Evolutionary conservation across 495 filamentous ascomycete genomes (phyloP), one percentile per base, ranked within the genome.

Genomic region (Tuber brumale): DNA sequence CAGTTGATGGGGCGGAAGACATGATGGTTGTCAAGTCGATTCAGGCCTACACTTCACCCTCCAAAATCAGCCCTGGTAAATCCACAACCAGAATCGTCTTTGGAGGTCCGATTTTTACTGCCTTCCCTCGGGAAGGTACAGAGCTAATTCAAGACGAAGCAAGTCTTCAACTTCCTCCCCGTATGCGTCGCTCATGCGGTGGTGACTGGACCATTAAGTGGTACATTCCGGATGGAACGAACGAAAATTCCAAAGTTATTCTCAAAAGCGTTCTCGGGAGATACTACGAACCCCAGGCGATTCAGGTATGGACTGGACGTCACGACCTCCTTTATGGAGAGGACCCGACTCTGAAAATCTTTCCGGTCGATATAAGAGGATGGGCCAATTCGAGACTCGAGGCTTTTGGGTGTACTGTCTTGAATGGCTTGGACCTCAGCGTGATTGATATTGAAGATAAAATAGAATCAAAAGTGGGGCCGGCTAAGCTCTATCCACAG

Each of bases 271-370:
- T 82, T 39, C 45, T 80, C 2, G 81, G 81, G 6, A 75, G 81
- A 19, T 82, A 78, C 75, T 82, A 82, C 70, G 81, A 82, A 23
- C 81, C 81, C 7, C 69, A 80, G 42, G 80, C 81, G 23, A 74
- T 82, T 41, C n/a, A 72, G 18, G 75, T 70, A 18, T 82, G 81
- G 81, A 82, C 45, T 2, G 74, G 74, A 6, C 42, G 37, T 31
- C 37, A 42, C 21, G 76, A 76, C 39, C 41, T 61, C 19, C 71
- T 31, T 35, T 66, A 66, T n/a, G 57, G 57, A 35, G 57, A 5
- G 5, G 27, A 66, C 14, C 57, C 57, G 31, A 66, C 27, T 35
- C 14, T 66, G 57, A 66, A 66, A 66, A 66, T 66, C 3, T 66
- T 66, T 31, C 12, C 27, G 12, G 57, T 66, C 5, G 27, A 66